A percentile compares a stretch with the other conserved stretches of the same genome.
Conservation (phyloP, 164 flowering plant genomes). For the Cinnamomum chago region DNA sequence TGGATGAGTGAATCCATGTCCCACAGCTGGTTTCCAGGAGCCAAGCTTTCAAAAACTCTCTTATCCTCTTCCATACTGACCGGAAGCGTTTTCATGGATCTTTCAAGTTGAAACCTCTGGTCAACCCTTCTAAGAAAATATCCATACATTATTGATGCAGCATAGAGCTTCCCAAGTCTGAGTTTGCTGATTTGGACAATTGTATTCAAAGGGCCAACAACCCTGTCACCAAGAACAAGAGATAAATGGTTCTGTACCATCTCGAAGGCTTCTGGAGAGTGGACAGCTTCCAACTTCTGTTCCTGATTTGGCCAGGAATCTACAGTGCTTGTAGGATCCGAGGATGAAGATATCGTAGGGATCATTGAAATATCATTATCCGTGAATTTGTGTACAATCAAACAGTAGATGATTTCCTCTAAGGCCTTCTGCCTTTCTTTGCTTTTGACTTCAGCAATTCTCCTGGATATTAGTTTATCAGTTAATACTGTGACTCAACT, state of each 20-base stretch:
- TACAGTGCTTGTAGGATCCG: conserved; percentile 61
- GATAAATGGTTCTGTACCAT: conserved; percentile 84
- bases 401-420: conserved; percentile 81
- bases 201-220: conserved; percentile 59
- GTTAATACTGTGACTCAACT: not conserved
- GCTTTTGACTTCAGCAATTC: conserved; percentile 82
- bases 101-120: conserved; percentile 77
- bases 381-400: conserved; percentile 66
- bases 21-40: conserved; percentile 47
- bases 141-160: conserved; percentile 96
- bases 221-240: conserved; percentile 72
- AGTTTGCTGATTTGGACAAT: conserved; percentile 72
- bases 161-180: conserved; percentile 91
- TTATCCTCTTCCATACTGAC: conserved; percentile 31
- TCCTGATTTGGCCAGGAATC: conserved; percentile 94
- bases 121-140: conserved; percentile 91
- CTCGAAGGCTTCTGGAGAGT: conserved; percentile 86
- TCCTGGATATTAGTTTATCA: conserved; percentile 42
- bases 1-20: conserved; percentile 63
- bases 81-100: conserved; percentile 74
- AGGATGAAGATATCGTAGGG: conserved; percentile 50
- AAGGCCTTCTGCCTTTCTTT: conserved; percentile 60
- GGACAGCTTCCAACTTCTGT: conserved; percentile 63
- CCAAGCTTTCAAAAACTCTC: conserved; percentile 30
- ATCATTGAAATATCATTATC: conserved; percentile 67